Evolutionary conservation across 179 eudicot species (phyloP).

Genomic region (Nepenthes alata): DNA sequence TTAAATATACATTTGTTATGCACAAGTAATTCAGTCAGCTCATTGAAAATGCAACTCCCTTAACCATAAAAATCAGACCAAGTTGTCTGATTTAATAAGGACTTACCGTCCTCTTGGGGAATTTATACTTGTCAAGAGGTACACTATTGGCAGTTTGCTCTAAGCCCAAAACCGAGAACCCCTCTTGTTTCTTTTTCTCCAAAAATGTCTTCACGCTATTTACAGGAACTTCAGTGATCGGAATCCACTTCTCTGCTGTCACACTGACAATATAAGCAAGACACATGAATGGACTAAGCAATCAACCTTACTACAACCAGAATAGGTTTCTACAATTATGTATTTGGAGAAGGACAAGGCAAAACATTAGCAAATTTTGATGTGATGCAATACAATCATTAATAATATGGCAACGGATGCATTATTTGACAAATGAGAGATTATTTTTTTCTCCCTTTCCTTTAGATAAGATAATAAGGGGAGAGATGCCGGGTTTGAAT

Average conservation of each 20-base stretch:
- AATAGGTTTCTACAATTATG: background rate
- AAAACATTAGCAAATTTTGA: too few relatives aligned
- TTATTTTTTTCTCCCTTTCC: too few relatives aligned
- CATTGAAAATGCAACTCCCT: background rate
- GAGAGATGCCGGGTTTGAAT: too few relatives aligned
- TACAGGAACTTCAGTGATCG: constrained; percentile 73
- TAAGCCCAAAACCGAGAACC: constrained; percentile 73
- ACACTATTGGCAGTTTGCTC: constrained; percentile 97
- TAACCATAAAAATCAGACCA: background rate
- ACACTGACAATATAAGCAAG: constrained; percentile 41
- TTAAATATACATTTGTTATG: too few relatives aligned
- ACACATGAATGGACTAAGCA: background rate
- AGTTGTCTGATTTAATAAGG: background rate
- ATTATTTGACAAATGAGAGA: too few relatives aligned
- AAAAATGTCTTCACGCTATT: constrained; percentile 55
- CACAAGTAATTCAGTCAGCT: too few relatives aligned
- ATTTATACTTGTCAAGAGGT: constrained; percentile 63
- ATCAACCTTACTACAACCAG: background rate
- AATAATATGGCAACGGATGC: too few relatives aligned
- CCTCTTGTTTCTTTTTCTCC: constrained; percentile 79
- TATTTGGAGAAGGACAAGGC: too few relatives aligned
- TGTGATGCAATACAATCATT: too few relatives aligned
- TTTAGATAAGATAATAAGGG: too few relatives aligned
- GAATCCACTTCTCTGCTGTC: constrained; percentile 97
- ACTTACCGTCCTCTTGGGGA: constrained; percentile 67